Percentiles rank a stretch among this genome's conserved stretches.
phyloP scores from a whole-genome alignment of 352 stramenopile genomes.

The Phytophthora cajani region DNA sequence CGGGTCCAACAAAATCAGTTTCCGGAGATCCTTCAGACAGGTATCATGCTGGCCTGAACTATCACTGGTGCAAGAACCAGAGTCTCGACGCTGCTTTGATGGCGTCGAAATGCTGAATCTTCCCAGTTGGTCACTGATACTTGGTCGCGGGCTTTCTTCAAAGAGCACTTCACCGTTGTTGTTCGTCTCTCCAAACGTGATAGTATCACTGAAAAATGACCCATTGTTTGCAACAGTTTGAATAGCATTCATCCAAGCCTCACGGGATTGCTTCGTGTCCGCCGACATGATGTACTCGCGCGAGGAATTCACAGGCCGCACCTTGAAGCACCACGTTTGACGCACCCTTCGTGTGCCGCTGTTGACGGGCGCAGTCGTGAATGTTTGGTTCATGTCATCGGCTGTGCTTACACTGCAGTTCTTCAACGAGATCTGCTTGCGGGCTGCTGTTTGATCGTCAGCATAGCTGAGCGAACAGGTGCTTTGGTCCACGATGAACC shows the following conservation, averaged over 20 bases:
- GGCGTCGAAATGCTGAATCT: not conserved
- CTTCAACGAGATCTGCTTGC: constrained; percentile 77
- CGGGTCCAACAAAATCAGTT: constrained; percentile 82
- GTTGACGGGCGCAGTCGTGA: constrained; percentile 77
- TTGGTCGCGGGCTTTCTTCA: constrained; percentile 49
- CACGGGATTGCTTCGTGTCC: constrained; percentile 89
- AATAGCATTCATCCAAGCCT: constrained; percentile 91
- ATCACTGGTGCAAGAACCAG: constrained; percentile 60
- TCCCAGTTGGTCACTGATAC: not conserved
- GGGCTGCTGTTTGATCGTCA: constrained; percentile 67
- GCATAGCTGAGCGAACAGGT: constrained; percentile 84
- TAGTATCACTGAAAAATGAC: constrained; percentile 28
- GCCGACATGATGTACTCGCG: constrained; percentile 84
- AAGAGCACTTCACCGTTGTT: not conserved
- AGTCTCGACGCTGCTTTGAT: constrained; percentile 58
- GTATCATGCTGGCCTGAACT: constrained; percentile 59
- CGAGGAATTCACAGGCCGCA: constrained; percentile 65
- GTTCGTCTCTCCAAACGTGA: constrained; percentile 1
- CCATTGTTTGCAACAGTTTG: constrained; percentile 77
- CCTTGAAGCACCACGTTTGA: constrained; percentile 86
- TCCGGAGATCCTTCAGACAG: constrained; percentile 70
- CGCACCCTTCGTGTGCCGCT: constrained; percentile 78
- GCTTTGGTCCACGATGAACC: constrained; percentile 83
- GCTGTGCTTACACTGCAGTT: constrained; percentile 76
- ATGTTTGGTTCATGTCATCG: constrained; percentile 87